Evolutionary conservation across 139 green algal genomes (phyloP).

Genomic region (Parachlorella kessleri): DNA sequence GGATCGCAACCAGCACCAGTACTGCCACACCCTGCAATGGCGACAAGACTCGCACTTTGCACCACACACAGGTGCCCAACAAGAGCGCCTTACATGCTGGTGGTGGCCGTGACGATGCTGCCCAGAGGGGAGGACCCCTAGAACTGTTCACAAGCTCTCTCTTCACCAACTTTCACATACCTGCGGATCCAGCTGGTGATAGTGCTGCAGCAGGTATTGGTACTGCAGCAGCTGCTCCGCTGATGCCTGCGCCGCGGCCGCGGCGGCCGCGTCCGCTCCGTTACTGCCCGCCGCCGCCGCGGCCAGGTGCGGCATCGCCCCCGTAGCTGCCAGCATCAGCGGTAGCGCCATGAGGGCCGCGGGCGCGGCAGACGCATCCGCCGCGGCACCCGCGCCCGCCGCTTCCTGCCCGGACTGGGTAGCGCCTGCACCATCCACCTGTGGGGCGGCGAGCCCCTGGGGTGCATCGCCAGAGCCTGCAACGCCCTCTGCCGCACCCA

Average conservation of each 20-base stretch:
- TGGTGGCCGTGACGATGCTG: too few species aligned
- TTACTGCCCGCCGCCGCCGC: background rate
- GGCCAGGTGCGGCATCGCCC: background rate
- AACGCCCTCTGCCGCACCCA: background rate
- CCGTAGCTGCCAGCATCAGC: background rate
- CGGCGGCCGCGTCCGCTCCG: background rate
- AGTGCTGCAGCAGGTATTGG: background rate
- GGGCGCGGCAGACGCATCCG: background rate
- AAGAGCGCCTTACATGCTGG: too few species aligned
- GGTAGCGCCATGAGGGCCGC: background rate
- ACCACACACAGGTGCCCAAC: too few species aligned
- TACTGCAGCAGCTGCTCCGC: background rate
- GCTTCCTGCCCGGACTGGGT: too few species aligned
- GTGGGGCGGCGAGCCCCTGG: too few species aligned
- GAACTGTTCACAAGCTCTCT: too few species aligned
- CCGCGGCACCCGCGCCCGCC: background rate
- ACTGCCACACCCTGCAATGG: too few species aligned
- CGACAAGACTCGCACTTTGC: too few species aligned
- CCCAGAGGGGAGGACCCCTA: too few species aligned
- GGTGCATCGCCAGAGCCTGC: background rate
- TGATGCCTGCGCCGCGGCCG: background rate
- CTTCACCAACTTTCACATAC: too few species aligned
- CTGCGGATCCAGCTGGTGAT: background rate
- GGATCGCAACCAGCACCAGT: too few species aligned
- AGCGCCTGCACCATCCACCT: too few species aligned